phyloP scores from a whole-genome alignment of 345 rosid genomes.

The Litchi chinensis region DNA sequence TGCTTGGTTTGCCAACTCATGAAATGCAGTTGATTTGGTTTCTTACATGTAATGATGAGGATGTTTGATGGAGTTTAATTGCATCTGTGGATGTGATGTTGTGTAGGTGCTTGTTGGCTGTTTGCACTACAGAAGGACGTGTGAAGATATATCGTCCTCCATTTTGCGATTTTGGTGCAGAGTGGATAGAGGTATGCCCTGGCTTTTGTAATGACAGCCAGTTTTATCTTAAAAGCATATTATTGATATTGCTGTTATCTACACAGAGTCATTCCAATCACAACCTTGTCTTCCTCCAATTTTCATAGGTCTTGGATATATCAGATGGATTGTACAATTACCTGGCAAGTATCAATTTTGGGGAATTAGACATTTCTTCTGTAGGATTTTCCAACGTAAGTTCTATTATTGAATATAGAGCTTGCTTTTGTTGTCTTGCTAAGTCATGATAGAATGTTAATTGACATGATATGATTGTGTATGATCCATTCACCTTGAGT shows the following conservation, averaged over 20 bases:
- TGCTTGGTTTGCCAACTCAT: background rate
- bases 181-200: constrained; percentile 85
- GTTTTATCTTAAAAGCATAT: background rate
- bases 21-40: background rate
- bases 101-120: constrained; percentile 81
- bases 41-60: background rate
- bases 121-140: constrained; percentile 80
- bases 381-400: constrained; percentile 54
- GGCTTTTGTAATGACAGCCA: background rate
- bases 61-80: background rate
- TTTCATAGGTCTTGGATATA: constrained; percentile 62
- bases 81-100: constrained; percentile 7
- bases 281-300: constrained; percentile 24
- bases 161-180: constrained; percentile 76
- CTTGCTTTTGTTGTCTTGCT: constrained; percentile 11
- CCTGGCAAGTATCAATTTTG: constrained; percentile 50
- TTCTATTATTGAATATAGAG: constrained; percentile 22
- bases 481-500: background rate
- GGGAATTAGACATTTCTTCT: constrained; percentile 39
- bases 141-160: constrained; percentile 89
- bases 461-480: background rate
- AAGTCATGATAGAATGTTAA: background rate
- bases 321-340: constrained; percentile 58
- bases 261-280: background rate
- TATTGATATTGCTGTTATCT: background rate